phyloP scores from a whole-genome alignment of 2,329 filamentous ascomycete species.

The Thelonectria discophora region DNA sequence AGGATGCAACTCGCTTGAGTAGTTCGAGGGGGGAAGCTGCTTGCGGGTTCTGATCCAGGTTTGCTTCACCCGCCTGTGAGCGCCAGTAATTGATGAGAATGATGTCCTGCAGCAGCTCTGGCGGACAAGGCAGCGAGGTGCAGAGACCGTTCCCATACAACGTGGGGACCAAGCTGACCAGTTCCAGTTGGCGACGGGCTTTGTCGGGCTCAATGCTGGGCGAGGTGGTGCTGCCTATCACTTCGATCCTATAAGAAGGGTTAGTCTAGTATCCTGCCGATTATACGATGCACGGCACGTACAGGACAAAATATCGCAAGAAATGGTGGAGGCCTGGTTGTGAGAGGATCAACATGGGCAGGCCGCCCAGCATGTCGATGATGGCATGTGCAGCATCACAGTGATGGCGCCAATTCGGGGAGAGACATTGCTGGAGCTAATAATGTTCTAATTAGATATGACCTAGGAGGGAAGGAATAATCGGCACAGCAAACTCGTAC shows the following conservation, averaged over 20 bases:
- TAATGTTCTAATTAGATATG: background rate
- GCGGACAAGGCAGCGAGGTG: conserved; percentile 35
- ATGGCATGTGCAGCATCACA: conserved; percentile 26
- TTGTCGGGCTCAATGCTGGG: conserved; percentile 9
- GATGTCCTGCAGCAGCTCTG: conserved; percentile 29
- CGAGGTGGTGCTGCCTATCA: conserved; percentile 28
- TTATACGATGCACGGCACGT: conserved; percentile 1
- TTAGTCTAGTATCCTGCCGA: background rate
- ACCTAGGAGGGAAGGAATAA: too few relatives aligned
- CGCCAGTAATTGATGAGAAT: conserved; percentile 38
- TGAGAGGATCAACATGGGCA: conserved; percentile 9
- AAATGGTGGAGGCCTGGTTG: conserved; percentile 13
- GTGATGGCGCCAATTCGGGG: conserved; percentile 29
- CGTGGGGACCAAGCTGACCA: conserved; percentile 18
- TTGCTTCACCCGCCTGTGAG: conserved; percentile 5
- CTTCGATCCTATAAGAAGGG: conserved; percentile 15
- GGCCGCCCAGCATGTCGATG: conserved; percentile 26
- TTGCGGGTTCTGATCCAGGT: background rate
- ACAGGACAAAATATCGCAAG: conserved; percentile 29
- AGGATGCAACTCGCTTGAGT: background rate
- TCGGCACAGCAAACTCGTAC: background rate
- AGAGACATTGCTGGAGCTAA: conserved; percentile 30
- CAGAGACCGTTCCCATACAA: conserved; percentile 32
- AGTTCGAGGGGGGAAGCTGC: background rate
- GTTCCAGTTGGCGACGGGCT: conserved; percentile 24